Percentiles rank a stretch among this genome's conserved stretches.
Conservation (phyloP, 1,139 yeast species). For the Yamadazyma conglobata region DNA sequence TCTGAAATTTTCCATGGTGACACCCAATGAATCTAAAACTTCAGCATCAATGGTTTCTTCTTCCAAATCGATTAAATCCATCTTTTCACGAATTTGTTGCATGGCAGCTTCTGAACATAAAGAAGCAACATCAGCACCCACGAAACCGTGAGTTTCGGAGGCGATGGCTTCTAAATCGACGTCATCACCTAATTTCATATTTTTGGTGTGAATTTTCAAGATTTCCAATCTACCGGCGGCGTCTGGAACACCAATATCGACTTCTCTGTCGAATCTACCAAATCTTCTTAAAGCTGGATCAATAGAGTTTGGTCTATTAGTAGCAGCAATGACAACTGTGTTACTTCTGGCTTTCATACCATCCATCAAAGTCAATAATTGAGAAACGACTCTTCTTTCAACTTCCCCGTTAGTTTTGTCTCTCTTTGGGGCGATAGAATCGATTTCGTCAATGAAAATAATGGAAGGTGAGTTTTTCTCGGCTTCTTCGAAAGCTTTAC, state of each 20-base stretch:
- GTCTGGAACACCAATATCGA: slow-evolving; percentile 98
- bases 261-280: slow-evolving; percentile 99
- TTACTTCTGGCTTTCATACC: slow-evolving; percentile 99
- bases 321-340: slow-evolving; percentile 83
- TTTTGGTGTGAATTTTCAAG: slow-evolving; percentile 80
- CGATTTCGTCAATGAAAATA: slow-evolving; percentile 97
- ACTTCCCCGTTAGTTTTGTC: slow-evolving; percentile 99
- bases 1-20: slow-evolving; percentile 97
- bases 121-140: slow-evolving; percentile 82
- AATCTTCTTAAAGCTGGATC: slow-evolving; percentile 98
- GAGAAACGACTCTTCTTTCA: slow-evolving; percentile 94
- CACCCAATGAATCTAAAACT: slow-evolving; percentile 92
- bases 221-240: slow-evolving; percentile 98
- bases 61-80: slow-evolving; percentile 96
- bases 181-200: slow-evolving; percentile 94
- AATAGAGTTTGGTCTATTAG: slow-evolving; percentile 96
- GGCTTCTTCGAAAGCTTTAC: slow-evolving; percentile 99
- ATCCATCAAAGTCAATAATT: slow-evolving; percentile 94
- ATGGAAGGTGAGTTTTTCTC: slow-evolving; percentile 98
- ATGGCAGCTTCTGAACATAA: slow-evolving; percentile 97
- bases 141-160: slow-evolving; percentile 88
- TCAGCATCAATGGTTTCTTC: slow-evolving; percentile 98
- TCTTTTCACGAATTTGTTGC: slow-evolving; percentile 95
- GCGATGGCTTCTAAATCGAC: slow-evolving; percentile 90
- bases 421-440: slow-evolving; percentile 98